Evolutionary conservation across 2,329 filamentous ascomycete species (phyloP).

Genomic region (Colletotrichum brevisporum): DNA sequence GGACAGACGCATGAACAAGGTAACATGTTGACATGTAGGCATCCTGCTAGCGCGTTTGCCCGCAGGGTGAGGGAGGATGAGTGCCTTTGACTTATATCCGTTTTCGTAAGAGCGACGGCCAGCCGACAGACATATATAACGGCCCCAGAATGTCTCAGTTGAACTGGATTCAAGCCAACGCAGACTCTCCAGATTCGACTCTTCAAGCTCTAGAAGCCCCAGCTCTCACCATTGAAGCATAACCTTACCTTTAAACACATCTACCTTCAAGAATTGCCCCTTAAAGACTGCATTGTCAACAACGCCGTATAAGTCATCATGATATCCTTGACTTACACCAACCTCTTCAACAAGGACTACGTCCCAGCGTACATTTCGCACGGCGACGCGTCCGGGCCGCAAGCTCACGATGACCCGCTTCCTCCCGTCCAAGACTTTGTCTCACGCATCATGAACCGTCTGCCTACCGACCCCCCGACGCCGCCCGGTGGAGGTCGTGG

Average conservation of each 20-base stretch:
- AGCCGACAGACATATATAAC: no score
- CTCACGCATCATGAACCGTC: not conserved
- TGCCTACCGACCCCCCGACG: slow-evolving; percentile 16
- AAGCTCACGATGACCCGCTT: not conserved
- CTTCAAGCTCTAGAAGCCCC: no score
- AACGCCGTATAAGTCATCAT: not conserved
- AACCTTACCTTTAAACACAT: not conserved
- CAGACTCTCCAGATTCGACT: no score
- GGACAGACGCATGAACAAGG: not conserved
- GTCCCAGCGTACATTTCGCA: not conserved
- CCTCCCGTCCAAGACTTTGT: not conserved
- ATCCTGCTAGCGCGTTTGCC: slow-evolving; percentile 5
- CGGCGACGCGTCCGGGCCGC: not conserved
- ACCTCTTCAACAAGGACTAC: not conserved
- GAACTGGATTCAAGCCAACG: not conserved
- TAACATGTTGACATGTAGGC: slow-evolving; percentile 15
- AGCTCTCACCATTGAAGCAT: no score
- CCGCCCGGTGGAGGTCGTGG: slow-evolving; percentile 8
- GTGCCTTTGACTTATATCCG: not conserved
- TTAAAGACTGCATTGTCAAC: not conserved
- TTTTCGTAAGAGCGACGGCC: not conserved
- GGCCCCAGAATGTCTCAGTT: slow-evolving; percentile 20
- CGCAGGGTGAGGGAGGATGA: not conserved
- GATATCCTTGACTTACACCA: slow-evolving; percentile 9
- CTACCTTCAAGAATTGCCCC: no score